These are phyloP conservation scores for Thielaviopsis musarum DNA, from an alignment of 2,329 filamentous ascomycete genomes.

Conservation along the genomic window DNA sequence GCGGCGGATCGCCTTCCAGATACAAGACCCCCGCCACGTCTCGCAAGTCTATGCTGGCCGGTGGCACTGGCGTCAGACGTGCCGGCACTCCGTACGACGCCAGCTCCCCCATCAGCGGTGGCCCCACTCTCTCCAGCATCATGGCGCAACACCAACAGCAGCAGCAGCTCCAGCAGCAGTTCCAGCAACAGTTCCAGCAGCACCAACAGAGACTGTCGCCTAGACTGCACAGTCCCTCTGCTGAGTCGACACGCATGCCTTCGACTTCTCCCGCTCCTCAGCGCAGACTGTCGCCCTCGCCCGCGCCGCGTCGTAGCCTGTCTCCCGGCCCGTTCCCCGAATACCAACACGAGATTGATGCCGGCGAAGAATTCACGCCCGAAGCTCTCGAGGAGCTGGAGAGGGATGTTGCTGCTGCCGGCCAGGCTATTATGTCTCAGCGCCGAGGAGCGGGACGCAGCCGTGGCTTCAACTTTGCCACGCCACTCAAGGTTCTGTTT, in stretches of 20 bases:
- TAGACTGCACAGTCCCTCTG: conserved; percentile 2
- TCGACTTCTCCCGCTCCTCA: conserved; percentile 5
- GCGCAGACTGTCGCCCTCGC: conserved; percentile 10
- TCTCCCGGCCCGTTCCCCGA: conserved; percentile 11
- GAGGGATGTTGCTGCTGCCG: conserved; percentile 44
- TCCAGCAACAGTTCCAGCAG: background rate
- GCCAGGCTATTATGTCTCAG: conserved; percentile 29
- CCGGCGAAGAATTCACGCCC: conserved; percentile 85
- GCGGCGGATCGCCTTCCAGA: conserved; percentile 51
- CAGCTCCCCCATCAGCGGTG: conserved; percentile 13
- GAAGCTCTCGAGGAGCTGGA: conserved; percentile 72
- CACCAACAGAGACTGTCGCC: background rate
- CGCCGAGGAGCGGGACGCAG: conserved; percentile 24
- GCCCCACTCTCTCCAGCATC: conserved; percentile 11
- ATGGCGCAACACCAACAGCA: conserved; percentile 10
- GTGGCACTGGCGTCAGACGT: background rate
- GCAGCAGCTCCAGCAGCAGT: background rate
- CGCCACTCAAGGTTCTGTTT: conserved; percentile 55
- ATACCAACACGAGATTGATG: conserved; percentile 30
- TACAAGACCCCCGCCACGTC: conserved; percentile 32
- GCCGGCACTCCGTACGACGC: conserved; percentile 21
- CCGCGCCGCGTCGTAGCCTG: conserved; percentile 9
- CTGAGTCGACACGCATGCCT: background rate
- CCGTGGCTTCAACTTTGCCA: conserved; percentile 34
- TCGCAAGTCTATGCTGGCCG: conserved; percentile 28